Evolutionary conservation across 805 yeast genomes (phyloP).

Genomic region (Kurtzmaniella cleridarum): DNA sequence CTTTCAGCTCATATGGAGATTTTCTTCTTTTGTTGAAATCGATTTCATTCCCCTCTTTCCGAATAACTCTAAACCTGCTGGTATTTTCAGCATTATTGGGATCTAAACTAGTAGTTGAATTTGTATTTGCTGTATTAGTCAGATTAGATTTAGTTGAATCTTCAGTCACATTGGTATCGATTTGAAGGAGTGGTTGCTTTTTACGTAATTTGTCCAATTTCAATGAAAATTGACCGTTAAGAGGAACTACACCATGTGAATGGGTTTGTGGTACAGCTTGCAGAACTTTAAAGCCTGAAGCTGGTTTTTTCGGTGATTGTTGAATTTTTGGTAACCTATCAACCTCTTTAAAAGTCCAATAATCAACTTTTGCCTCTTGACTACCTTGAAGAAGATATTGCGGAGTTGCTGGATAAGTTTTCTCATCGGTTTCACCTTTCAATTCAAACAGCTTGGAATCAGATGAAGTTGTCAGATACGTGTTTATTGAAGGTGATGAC

Average conservation of each 20-base stretch:
- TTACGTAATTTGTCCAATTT: slow-evolving; percentile 2
- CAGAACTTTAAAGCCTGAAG: background rate
- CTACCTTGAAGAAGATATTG: slow-evolving; percentile 49
- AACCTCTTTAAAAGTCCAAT: slow-evolving; percentile 50
- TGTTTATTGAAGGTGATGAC: slow-evolving; percentile 26
- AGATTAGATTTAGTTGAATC: background rate
- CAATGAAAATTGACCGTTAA: slow-evolving; percentile 4
- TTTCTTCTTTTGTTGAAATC: slow-evolving; percentile 76
- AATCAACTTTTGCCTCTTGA: slow-evolving; percentile 42
- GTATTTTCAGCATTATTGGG: background rate
- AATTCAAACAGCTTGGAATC: slow-evolving; percentile 51
- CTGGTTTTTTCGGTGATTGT: slow-evolving; percentile 6
- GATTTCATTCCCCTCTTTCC: slow-evolving; percentile 64
- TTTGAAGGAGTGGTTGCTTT: slow-evolving; percentile 11
- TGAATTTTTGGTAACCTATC: slow-evolving; percentile 13
- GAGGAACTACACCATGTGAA: slow-evolving; percentile 7
- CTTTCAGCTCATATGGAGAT: slow-evolving; percentile 57
- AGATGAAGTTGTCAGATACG: slow-evolving; percentile 46
- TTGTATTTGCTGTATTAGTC: slow-evolving; percentile 1
- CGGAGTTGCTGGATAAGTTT: slow-evolving; percentile 60
- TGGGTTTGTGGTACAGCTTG: too few species aligned
- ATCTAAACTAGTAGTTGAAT: slow-evolving; percentile 2
- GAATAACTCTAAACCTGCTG: slow-evolving; percentile 58
- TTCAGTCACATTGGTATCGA: slow-evolving; percentile 10
- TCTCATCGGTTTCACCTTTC: slow-evolving; percentile 32